A percentile compares a stretch with the other conserved stretches of the same genome.
phyloP scores from a whole-genome alignment of 2,329 filamentous ascomycete genomes.

The Aspergillus japonicus region DNA sequence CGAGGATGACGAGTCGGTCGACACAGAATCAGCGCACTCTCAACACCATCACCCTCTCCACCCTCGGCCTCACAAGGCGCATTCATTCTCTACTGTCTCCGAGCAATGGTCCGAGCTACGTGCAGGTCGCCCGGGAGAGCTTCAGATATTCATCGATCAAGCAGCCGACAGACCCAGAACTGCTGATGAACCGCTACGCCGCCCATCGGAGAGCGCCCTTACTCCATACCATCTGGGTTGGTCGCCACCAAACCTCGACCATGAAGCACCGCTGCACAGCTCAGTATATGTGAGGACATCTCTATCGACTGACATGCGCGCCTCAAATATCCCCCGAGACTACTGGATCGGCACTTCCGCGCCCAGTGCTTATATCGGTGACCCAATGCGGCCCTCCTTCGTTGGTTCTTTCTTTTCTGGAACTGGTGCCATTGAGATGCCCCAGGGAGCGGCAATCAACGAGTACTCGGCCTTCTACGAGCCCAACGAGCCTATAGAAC shows the following conservation, averaged over 20 bases:
- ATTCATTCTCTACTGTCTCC: constrained; percentile 75
- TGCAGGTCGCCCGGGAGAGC: constrained; percentile 59
- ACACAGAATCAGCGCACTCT: constrained; percentile 21
- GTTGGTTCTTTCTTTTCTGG: constrained; percentile 39
- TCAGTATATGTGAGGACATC: constrained; percentile 73
- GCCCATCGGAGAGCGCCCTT: constrained; percentile 70
- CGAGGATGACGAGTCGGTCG: constrained; percentile 25
- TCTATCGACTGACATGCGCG: constrained; percentile 65
- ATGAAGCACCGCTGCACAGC: constrained; percentile 73
- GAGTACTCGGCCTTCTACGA: constrained; percentile 45
- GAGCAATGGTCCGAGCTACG: constrained; percentile 52
- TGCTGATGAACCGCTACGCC: constrained; percentile 57
- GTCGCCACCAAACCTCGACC: constrained; percentile 73
- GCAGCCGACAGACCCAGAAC: constrained; percentile 65
- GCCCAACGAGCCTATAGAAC: constrained; percentile 62
- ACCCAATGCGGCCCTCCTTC: constrained; percentile 34
- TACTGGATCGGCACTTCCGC: constrained; percentile 27
- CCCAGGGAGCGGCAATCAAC: constrained; percentile 32
- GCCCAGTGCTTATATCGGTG: constrained; percentile 26
- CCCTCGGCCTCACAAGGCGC: constrained; percentile 58
- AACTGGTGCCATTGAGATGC: constrained; percentile 33
- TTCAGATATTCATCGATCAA: constrained; percentile 78
- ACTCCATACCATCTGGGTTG: constrained; percentile 82
- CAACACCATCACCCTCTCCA: constrained; percentile 23
- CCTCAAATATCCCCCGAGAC: constrained; percentile 56